Evolutionary conservation across 441 rosid species (phyloP), one percentile per base, ranked within the genome.

Genomic region (Raphanus hybrid): DNA sequence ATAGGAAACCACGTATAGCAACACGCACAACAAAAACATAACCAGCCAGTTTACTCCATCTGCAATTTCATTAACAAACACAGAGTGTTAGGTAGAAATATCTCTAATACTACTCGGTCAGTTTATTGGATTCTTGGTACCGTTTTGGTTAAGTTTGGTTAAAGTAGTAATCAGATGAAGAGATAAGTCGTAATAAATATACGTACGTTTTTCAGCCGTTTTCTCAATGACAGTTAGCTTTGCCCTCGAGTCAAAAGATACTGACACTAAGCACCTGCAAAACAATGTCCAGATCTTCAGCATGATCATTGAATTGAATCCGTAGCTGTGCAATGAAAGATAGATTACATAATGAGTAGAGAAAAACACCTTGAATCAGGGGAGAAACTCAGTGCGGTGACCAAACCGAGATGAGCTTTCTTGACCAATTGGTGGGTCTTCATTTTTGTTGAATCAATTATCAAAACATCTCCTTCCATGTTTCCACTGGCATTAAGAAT

Each of bases 201-300:
- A 69, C 78, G 2, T 69, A 79, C 82, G 5, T 74, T 70, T 70
- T 16, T 48, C 79, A 64, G 14, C 15, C 74, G 8, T 77, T 68
- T 81, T 73, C 34, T 87, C 82, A 35, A 93, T 84, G 64, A 74
- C 58, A 1, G 93, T 96, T 74, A 93, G 85, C 73, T 96, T 87
- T 70, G 89, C 98, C 81, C 98, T 96, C 2, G 98, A 92, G 83
- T 93, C 99, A 85, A 96, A 77, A 43, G 98, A 96, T 70, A 86
- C 92, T 55, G 98, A 93, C 54, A 89, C 81, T 84, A 93, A 76
- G 61, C 91, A 86, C 91, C 99, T 93, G 82, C 43, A 83, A 66
- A 80, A 76, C 73, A 78, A 58, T 75, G 75, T 80, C 55, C 54
- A 80, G 50, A 73, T 67, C 70, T 71, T 26, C 55, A 8, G 15